Evolutionary conservation across 2,329 filamentous ascomycete genomes (phyloP).

Genomic region (Calonectria pteridis): DNA sequence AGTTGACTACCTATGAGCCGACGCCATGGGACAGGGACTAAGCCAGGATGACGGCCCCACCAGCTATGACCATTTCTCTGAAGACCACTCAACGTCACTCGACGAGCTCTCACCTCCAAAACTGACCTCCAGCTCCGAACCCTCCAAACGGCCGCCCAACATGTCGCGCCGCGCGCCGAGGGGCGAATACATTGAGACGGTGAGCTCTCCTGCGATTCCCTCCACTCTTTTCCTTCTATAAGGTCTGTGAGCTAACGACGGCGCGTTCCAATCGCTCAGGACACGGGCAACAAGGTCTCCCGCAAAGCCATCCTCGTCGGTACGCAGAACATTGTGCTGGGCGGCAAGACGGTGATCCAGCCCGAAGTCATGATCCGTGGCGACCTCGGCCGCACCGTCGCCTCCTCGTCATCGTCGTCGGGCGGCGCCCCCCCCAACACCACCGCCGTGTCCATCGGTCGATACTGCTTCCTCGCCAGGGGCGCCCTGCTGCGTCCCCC

Average conservation of each 20-base stretch:
- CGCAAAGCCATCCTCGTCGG: slow-evolving; percentile 92
- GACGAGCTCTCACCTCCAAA: slow-evolving; percentile 11
- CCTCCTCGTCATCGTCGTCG: slow-evolving; percentile 55
- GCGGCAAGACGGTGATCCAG: slow-evolving; percentile 95
- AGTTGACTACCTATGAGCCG: neutral
- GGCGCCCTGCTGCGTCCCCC: slow-evolving; percentile 86
- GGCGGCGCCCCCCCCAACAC: slow-evolving; percentile 59
- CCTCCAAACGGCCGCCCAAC: slow-evolving; percentile 41
- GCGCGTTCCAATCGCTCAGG: slow-evolving; percentile 63
- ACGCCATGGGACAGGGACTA: neutral
- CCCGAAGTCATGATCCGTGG: slow-evolving; percentile 94
- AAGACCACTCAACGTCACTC: slow-evolving; percentile 1
- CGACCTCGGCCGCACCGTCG: slow-evolving; percentile 77
- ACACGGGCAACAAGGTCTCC: slow-evolving; percentile 98
- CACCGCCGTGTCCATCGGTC: slow-evolving; percentile 86
- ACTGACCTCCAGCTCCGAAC: slow-evolving; percentile 23
- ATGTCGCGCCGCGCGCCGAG: slow-evolving; percentile 85
- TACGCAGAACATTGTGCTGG: slow-evolving; percentile 97
- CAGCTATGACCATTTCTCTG: neutral
- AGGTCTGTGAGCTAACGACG: slow-evolving; percentile 14
- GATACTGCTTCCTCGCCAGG: slow-evolving; percentile 89
- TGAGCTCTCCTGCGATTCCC: slow-evolving; percentile 54
- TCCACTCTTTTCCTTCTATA: neutral
- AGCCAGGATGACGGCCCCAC: slow-evolving; percentile 9
- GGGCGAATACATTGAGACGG: slow-evolving; percentile 97